These are phyloP conservation scores for Inga oerstediana DNA, from an alignment of 306 rosid genomes.

Conservation along the genomic window DNA sequence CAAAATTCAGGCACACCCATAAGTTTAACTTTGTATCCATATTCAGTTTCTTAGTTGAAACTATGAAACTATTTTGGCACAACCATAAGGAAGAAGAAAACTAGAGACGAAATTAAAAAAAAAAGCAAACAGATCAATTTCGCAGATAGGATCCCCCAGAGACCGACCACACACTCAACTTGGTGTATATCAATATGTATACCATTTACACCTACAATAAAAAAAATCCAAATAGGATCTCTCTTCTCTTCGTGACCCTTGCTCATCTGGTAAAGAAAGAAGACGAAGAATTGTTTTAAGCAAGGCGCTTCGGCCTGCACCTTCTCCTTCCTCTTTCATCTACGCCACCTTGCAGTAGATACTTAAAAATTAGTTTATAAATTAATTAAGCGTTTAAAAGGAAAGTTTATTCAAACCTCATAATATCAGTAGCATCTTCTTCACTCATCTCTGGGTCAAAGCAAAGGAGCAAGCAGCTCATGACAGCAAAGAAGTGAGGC, in stretches of 20 bases:
- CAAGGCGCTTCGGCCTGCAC: not conserved
- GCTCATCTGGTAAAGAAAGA: conserved; percentile 31
- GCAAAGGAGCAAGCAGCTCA: too few species aligned
- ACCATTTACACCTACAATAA: conserved; percentile 41
- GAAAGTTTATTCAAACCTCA: too few species aligned
- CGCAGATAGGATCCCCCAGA: conserved; percentile 44
- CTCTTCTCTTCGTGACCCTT: conserved; percentile 42
- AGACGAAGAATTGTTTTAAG: not conserved
- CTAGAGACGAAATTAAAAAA: too few species aligned
- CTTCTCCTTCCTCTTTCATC: not conserved
- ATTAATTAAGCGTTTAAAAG: conserved; percentile 58
- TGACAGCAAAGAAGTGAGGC: too few species aligned
- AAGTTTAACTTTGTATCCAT: not conserved
- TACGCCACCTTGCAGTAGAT: not conserved
- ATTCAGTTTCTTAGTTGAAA: conserved; percentile 38
- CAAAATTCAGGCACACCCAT: too few species aligned
- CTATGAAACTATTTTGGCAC: conserved; percentile 25
- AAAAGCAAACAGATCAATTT: conserved; percentile 41
- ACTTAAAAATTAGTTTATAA: not conserved
- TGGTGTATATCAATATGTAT: conserved; percentile 14
- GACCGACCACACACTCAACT: conserved; percentile 19
- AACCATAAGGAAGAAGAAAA: not conserved
- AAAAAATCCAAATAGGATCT: conserved; percentile 26
- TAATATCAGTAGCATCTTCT: too few species aligned
- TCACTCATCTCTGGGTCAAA: too few species aligned